Percentiles rank a stretch among this genome's conserved stretches.
phyloP scores from a whole-genome alignment of 2,329 filamentous ascomycete genomes.

The Ophiostoma fasciatum region DNA sequence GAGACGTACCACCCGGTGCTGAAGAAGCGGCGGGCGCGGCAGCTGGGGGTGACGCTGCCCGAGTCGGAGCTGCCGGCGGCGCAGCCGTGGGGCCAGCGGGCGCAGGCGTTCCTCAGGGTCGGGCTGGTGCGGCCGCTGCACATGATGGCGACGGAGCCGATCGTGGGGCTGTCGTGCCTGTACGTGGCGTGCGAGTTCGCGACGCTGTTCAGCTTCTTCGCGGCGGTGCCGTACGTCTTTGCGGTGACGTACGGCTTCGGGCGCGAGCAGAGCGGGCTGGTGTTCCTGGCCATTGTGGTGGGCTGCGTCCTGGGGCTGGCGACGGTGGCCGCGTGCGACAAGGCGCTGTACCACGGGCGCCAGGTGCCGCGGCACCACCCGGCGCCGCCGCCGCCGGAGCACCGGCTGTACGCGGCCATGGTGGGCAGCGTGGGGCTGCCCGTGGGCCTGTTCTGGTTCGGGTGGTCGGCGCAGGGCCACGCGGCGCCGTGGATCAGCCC shows the following conservation, averaged over 20 bases:
- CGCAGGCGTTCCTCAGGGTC: constrained; percentile 23
- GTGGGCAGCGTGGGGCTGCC: constrained; percentile 38
- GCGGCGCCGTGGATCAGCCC: constrained; percentile 35
- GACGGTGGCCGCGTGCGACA: constrained; percentile 26
- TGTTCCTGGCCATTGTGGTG: constrained; percentile 30
- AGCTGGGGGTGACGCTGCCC: constrained; percentile 17
- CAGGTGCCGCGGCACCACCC: constrained; percentile 19
- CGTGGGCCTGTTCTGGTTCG: constrained; percentile 43
- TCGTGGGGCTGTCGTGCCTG: constrained; percentile 39
- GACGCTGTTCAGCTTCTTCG: constrained; percentile 38
- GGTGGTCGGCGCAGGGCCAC: constrained; percentile 32
- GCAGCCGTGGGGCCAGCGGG: constrained; percentile 14
- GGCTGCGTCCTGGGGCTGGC: constrained; percentile 29
- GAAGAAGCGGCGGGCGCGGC: constrained; percentile 22
- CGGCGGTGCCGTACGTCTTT: constrained; percentile 34
- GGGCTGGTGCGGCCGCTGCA: constrained; percentile 35
- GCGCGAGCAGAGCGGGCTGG: constrained; percentile 25
- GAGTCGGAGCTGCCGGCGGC: constrained; percentile 7
- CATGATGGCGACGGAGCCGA: constrained; percentile 48
- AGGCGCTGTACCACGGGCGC: constrained; percentile 23
- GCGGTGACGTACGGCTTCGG: constrained; percentile 28
- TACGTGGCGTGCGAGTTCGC: constrained; percentile 37
- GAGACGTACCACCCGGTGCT: constrained; percentile 44
- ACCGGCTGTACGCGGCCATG: constrained; percentile 44
- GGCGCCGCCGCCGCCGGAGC: constrained; percentile 32